Conservation (phyloP, 2,329 filamentous ascomycete genomes). For the Colletotrichum agaves region DNA sequence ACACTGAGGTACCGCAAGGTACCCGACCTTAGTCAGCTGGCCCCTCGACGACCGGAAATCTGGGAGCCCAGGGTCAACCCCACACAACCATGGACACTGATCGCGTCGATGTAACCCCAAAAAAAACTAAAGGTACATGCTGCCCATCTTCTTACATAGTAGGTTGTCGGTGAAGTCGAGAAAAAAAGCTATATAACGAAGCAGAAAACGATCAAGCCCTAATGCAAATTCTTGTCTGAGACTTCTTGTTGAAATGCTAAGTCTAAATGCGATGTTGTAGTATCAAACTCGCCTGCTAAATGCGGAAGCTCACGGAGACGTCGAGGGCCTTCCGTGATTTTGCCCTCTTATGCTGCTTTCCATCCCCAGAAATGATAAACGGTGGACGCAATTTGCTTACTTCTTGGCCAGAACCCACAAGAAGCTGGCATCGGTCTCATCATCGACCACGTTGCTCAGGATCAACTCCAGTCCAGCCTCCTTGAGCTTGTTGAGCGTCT, state of each 20-base stretch:
- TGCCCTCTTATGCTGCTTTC: background rate
- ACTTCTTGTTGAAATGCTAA: too few relatives aligned
- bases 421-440: conserved; percentile 48
- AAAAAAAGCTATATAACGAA: too few relatives aligned
- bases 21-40: conserved; percentile 26
- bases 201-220: too few relatives aligned
- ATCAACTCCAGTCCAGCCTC: conserved; percentile 49
- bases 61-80: background rate
- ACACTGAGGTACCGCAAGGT: conserved; percentile 1
- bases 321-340: too few relatives aligned
- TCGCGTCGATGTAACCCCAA: background rate
- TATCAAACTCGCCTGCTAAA: too few relatives aligned
- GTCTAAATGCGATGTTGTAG: too few relatives aligned
- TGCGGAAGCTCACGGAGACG: too few relatives aligned
- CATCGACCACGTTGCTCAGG: conserved; percentile 44
- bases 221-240: too few relatives aligned
- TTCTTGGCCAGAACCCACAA: conserved; percentile 54
- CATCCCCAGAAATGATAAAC: too few relatives aligned
- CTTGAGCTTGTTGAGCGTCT: conserved; percentile 45
- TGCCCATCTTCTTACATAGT: too few relatives aligned
- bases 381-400: background rate
- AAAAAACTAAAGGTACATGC: background rate
- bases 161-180: too few relatives aligned
- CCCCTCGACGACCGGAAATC: background rate
- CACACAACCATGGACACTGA: background rate